phyloP scores from a whole-genome alignment of 208 protist genomes.

The Leishmania braziliensis region DNA sequence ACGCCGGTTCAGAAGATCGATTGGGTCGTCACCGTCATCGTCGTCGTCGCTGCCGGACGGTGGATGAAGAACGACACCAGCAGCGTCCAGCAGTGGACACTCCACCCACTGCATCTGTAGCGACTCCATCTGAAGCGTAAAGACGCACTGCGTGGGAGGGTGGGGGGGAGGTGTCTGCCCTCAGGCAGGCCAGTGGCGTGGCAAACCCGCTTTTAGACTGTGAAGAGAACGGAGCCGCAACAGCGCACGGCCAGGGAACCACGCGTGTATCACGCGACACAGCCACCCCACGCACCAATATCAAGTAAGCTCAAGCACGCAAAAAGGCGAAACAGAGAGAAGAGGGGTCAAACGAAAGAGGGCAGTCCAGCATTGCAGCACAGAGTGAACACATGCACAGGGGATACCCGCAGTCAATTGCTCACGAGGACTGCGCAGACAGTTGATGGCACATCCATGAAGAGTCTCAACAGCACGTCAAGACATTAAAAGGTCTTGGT shows the following conservation, averaged over 20 bases:
- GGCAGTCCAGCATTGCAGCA: background rate
- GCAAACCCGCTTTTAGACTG: background rate
- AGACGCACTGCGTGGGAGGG: background rate
- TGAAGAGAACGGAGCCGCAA: too few species aligned
- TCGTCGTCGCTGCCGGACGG: conserved; percentile 23
- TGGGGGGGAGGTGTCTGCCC: background rate
- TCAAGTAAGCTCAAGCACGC: background rate
- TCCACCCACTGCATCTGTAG: conserved; percentile 49
- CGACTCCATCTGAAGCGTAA: conserved; percentile 10
- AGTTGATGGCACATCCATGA: background rate
- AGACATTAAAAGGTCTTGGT: background rate
- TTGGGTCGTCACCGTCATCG: conserved; percentile 34
- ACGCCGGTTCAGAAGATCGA: conserved; percentile 49
- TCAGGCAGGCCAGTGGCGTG: background rate
- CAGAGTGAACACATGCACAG: background rate
- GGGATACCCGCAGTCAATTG: background rate
- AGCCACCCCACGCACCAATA: background rate
- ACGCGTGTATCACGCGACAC: background rate
- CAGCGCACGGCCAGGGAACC: background rate
- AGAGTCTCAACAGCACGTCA: background rate
- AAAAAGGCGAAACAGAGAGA: background rate
- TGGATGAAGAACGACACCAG: conserved; percentile 17
- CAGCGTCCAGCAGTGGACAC: conserved; percentile 34
- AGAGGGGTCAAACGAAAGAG: background rate
- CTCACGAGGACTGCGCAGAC: background rate